Evolutionary conservation across 345 rosid genomes (phyloP).

Genomic region (Eucalyptus lansdowneana): DNA sequence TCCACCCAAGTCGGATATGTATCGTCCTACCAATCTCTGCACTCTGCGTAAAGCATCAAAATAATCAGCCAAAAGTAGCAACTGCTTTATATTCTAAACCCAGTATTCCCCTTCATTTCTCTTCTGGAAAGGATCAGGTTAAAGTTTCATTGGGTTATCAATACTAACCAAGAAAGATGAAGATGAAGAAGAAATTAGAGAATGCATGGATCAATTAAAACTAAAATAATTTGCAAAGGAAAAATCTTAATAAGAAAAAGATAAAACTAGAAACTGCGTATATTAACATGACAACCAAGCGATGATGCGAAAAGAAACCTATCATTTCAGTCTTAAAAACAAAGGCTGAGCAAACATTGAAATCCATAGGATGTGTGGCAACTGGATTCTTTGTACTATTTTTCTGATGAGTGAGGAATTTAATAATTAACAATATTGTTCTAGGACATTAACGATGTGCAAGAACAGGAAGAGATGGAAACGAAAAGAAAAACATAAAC

Average conservation of each 20-base stretch:
- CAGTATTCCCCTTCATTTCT: neutral
- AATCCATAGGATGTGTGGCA: neutral
- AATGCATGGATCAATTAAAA: neutral
- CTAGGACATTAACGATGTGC: neutral
- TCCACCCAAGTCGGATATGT: conserved; percentile 69
- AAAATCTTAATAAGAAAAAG: neutral
- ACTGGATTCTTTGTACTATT: neutral
- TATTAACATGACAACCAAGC: neutral
- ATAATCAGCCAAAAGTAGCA: neutral
- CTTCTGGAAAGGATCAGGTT: neutral
- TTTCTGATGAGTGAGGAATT: neutral
- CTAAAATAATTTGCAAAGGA: neutral
- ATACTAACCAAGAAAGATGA: neutral
- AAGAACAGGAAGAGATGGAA: neutral
- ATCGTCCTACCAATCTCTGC: conserved; percentile 41
- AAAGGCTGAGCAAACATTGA: neutral
- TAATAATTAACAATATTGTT: neutral
- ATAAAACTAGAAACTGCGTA: neutral
- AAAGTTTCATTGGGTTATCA: neutral
- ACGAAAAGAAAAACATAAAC: neutral
- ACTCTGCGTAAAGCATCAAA: neutral
- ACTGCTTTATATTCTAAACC: neutral
- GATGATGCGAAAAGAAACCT: neutral
- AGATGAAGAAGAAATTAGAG: neutral
- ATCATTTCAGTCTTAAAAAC: neutral